A percentile compares a stretch with the other conserved stretches of the same genome.
phyloP scores from a whole-genome alignment of 1,284 basidiomycete species.

The Moesziomyces parantarcticus region DNA sequence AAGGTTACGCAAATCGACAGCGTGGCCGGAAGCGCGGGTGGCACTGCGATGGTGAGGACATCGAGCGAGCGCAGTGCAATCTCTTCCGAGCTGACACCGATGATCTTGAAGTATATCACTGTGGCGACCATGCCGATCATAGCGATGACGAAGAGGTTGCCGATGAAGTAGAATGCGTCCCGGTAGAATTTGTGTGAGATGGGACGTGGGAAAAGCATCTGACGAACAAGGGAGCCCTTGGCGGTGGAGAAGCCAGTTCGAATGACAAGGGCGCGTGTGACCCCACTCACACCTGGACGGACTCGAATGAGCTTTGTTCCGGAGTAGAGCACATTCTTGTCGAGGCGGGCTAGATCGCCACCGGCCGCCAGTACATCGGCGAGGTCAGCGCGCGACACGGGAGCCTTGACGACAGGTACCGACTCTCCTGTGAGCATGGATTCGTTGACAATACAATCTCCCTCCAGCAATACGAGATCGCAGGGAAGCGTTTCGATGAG shows the following conservation, averaged over 20 bases:
- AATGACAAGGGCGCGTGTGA: constrained; percentile 25
- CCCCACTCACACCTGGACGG: constrained; percentile 1
- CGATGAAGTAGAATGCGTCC: constrained; percentile 38
- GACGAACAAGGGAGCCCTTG: constrained; percentile 43
- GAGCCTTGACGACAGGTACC: constrained; percentile 38
- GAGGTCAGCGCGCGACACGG: constrained; percentile 11
- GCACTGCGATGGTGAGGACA: constrained; percentile 40
- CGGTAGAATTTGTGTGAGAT: constrained; percentile 43
- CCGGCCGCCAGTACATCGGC: constrained; percentile 4
- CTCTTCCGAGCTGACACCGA: constrained; percentile 39
- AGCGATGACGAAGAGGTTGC: constrained; percentile 34
- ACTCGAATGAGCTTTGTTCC: constrained; percentile 41
- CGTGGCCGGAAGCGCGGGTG: constrained; percentile 35
- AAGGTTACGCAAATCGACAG: constrained; percentile 39
- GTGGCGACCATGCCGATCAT: constrained; percentile 32
- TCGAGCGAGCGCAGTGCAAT: constrained; percentile 46
- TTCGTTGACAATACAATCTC: constrained; percentile 48
- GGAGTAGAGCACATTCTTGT: constrained; percentile 44
- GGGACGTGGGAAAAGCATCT: constrained; percentile 50
- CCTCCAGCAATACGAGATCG: constrained; percentile 39
- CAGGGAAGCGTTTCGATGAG: constrained; percentile 37
- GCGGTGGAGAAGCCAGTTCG: constrained; percentile 46
- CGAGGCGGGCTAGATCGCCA: constrained; percentile 9
- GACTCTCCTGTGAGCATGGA: constrained; percentile 53
- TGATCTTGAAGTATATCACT: constrained; percentile 39